phyloP scores from a whole-genome alignment of 1,284 basidiomycete species.

The Trametes pubescens region DNA sequence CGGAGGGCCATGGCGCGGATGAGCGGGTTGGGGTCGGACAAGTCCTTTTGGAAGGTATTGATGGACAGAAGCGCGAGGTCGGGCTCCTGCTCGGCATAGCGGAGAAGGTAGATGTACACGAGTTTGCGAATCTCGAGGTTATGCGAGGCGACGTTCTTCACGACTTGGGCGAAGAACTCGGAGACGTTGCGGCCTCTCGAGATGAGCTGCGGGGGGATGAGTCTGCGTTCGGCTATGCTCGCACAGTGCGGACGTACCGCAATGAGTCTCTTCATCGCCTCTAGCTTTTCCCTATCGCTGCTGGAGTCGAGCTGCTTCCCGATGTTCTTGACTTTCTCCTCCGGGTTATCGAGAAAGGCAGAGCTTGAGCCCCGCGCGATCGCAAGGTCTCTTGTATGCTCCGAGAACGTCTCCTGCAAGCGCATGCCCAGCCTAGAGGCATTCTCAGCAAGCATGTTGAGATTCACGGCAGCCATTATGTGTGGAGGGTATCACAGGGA shows the following conservation, averaged over 20 bases:
- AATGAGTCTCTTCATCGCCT: slow-evolving; percentile 93
- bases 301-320: slow-evolving; percentile 86
- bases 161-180: slow-evolving; percentile 92
- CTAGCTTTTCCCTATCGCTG: slow-evolving; percentile 88
- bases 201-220: slow-evolving; percentile 74
- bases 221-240: slow-evolving; percentile 2
- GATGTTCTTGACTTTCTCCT: slow-evolving; percentile 82
- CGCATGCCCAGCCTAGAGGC: slow-evolving; percentile 81
- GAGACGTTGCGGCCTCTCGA: slow-evolving; percentile 93
- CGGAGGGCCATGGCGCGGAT: slow-evolving; percentile 94
- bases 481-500: neutral
- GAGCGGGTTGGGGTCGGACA: slow-evolving; percentile 91
- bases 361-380: slow-evolving; percentile 62
- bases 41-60: slow-evolving; percentile 98
- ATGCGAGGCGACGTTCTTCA: slow-evolving; percentile 91
- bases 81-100: slow-evolving; percentile 92
- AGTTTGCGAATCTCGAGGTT: slow-evolving; percentile 96
- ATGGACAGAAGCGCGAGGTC: slow-evolving; percentile 96
- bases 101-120: slow-evolving; percentile 96
- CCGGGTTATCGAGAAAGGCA: slow-evolving; percentile 70
- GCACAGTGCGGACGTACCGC: slow-evolving; percentile 67
- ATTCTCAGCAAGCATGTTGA: slow-evolving; percentile 80
- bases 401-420: slow-evolving; percentile 80
- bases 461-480: slow-evolving; percentile 60
- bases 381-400: slow-evolving; percentile 77